Conservation (phyloP, 2,329 filamentous ascomycete genomes). For the Aspergillus transmontanensis region DNA sequence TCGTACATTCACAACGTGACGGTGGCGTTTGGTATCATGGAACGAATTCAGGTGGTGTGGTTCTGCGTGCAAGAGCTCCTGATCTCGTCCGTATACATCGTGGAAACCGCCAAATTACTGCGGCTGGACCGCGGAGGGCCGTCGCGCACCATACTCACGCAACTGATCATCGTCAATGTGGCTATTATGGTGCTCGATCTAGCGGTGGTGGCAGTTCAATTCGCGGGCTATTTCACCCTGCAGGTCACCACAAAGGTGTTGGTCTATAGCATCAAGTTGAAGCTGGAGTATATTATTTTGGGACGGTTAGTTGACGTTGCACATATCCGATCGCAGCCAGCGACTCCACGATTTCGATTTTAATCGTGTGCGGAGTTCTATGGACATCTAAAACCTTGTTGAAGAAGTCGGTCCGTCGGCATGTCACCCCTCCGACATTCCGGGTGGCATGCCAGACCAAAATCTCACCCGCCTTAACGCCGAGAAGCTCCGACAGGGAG, state of each 20-base stretch:
- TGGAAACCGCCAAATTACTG: slow-evolving; percentile 54
- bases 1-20: slow-evolving; percentile 26
- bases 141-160: slow-evolving; percentile 41
- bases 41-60: slow-evolving; percentile 57
- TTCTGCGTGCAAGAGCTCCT: slow-evolving; percentile 59
- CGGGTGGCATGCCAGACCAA: not conserved
- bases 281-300: slow-evolving; percentile 51
- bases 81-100: slow-evolving; percentile 56
- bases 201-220: slow-evolving; percentile 44
- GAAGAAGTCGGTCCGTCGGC: not conserved
- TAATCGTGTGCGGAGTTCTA: not conserved
- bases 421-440: not conserved
- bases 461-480: not conserved
- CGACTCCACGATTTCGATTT: slow-evolving; percentile 10
- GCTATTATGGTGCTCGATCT: slow-evolving; percentile 50
- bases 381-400: not conserved
- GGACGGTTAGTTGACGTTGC: slow-evolving; percentile 39
- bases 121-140: slow-evolving; percentile 43
- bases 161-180: slow-evolving; percentile 51
- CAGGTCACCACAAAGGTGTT: slow-evolving; percentile 49
- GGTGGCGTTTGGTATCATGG: slow-evolving; percentile 46
- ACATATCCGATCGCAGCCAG: slow-evolving; percentile 11
- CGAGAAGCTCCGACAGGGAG: not conserved
- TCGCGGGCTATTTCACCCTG: slow-evolving; percentile 44
- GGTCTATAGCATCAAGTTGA: slow-evolving; percentile 52